Conservation (phyloP, 2,329 filamentous ascomycete species). For the Corniculantispora saksenae region DNA sequence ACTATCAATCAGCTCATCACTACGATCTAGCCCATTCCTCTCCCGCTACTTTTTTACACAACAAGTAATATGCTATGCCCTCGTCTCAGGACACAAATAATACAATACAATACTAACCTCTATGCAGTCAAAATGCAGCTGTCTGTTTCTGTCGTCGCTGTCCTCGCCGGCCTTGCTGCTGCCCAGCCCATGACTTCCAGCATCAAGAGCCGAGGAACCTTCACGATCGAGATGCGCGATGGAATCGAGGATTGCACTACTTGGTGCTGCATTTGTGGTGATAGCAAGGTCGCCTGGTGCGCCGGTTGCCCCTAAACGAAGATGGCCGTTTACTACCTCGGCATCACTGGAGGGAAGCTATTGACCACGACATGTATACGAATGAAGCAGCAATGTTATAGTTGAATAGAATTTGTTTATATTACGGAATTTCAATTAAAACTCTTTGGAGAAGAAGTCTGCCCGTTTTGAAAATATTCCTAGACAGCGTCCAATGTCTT, state of each 20-base stretch:
- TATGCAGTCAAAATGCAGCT: background rate
- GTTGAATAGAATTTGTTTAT: too few relatives aligned
- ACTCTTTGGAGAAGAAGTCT: too few relatives aligned
- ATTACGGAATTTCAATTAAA: too few relatives aligned
- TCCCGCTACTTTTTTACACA: background rate
- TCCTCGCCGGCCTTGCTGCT: background rate
- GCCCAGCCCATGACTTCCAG: background rate
- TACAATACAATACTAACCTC: background rate
- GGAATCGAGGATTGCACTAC: slow-evolving; percentile 4
- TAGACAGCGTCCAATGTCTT: too few relatives aligned
- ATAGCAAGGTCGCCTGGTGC: slow-evolving; percentile 3
- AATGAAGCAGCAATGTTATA: background rate
- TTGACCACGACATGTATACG: background rate
- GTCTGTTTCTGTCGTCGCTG: slow-evolving; percentile 3
- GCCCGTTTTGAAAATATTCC: too few relatives aligned
- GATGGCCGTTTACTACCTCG: background rate
- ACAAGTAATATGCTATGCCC: background rate
- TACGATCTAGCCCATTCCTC: background rate
- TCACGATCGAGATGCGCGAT: slow-evolving; percentile 5
- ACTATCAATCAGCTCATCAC: background rate
- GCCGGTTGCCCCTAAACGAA: background rate
- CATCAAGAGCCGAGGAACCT: background rate
- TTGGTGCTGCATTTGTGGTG: slow-evolving; percentile 11
- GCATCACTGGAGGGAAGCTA: background rate
- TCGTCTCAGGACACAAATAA: background rate